Evolutionary conservation across 495 filamentous ascomycete species (phyloP).

Genomic region (Parmelia sp.): DNA sequence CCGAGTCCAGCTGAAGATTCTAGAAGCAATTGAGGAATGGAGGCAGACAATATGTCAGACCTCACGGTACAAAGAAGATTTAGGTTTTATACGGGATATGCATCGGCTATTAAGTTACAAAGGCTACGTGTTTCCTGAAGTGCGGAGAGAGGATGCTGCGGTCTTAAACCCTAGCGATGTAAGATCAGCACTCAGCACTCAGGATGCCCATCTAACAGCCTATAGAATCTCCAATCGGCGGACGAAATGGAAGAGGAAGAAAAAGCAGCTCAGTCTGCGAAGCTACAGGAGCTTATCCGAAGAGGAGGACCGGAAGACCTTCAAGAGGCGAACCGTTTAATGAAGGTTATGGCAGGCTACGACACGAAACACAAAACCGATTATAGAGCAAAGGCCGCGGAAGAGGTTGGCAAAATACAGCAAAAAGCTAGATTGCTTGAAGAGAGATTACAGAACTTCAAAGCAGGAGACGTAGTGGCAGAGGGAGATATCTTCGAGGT

Average conservation of each 20-base stretch:
- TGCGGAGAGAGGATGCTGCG: conserved; percentile 87
- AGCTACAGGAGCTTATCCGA: conserved; percentile 93
- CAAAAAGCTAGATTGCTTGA: conserved; percentile 86
- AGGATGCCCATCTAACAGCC: conserved; percentile 29
- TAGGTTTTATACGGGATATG: conserved; percentile 97
- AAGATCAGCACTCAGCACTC: conserved; percentile 33
- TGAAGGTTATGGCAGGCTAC: conserved; percentile 99
- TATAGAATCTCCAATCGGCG: conserved; percentile 84
- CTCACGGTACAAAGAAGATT: conserved; percentile 90
- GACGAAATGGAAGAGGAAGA: conserved; percentile 99
- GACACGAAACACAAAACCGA: conserved; percentile 93
- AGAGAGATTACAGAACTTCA: conserved; percentile 81
- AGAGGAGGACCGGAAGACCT: conserved; percentile 85
- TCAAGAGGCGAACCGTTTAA: conserved; percentile 90
- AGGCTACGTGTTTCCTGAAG: conserved; percentile 90
- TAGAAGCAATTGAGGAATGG: conserved; percentile 99
- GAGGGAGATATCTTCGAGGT: conserved; percentile 93
- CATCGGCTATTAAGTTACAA: conserved; percentile 93
- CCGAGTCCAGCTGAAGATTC: conserved; percentile 81
- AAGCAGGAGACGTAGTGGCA: conserved; percentile 71
- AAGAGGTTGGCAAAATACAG: conserved; percentile 88
- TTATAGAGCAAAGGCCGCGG: conserved; percentile 93
- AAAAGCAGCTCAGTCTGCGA: conserved; percentile 86
- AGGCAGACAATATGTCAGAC: conserved; percentile 96
- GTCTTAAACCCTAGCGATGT: conserved; percentile 97